Conservation (phyloP, 2,329 filamentous ascomycete genomes). For the Exophiala sp. region DNA sequence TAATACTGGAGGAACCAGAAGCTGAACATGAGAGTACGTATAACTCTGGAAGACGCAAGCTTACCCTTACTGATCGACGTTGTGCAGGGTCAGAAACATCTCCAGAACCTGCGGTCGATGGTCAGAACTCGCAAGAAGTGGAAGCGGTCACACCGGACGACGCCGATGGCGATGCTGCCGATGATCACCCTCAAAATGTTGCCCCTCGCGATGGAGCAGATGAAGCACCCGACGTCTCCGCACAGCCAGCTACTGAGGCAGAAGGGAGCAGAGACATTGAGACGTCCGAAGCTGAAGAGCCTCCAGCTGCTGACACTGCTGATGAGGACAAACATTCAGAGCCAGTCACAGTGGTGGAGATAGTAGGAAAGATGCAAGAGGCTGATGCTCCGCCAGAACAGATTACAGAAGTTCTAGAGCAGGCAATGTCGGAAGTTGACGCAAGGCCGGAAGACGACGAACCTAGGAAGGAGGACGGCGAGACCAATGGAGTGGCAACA, state of each 20-base stretch:
- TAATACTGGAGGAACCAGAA: background rate
- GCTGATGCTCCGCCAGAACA: conserved; percentile 19
- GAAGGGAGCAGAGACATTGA: background rate
- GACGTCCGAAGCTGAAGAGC: background rate
- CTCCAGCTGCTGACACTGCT: background rate
- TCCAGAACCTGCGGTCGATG: background rate
- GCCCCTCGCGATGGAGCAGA: background rate
- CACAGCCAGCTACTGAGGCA: background rate
- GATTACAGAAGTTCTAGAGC: conserved; percentile 19
- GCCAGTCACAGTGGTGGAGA: conserved; percentile 18
- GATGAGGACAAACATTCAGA: conserved; percentile 17
- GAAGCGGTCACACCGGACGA: conserved; percentile 2
- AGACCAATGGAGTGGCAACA: background rate
- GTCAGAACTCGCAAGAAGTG: background rate
- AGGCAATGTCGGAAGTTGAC: conserved; percentile 28
- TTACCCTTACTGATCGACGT: background rate
- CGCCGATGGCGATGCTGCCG: background rate
- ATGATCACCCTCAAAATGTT: conserved; percentile 2
- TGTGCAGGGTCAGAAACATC: conserved; percentile 3
- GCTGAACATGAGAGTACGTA: conserved; percentile 8
- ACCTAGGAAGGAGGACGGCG: background rate
- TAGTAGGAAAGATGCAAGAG: conserved; percentile 23
- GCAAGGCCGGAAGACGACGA: conserved; percentile 21
- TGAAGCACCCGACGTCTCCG: conserved; percentile 2
- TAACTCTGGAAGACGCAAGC: background rate